A percentile compares a stretch with the other conserved stretches of the same genome.
These are phyloP conservation scores for Myxozyma sirexii DNA, from an alignment of 805 yeast species.

Conservation along the genomic window DNA sequence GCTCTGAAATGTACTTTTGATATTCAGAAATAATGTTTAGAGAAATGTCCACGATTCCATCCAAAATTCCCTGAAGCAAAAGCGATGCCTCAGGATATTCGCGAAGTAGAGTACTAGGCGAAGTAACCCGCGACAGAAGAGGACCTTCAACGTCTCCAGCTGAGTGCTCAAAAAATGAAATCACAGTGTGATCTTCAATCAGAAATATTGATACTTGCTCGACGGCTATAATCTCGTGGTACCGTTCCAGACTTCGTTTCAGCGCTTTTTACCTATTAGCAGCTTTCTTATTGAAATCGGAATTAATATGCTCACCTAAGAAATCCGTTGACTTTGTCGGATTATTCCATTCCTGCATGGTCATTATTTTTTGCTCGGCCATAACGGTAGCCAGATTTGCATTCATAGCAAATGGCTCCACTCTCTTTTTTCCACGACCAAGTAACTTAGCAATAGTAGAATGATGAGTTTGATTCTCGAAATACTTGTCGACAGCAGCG, in stretches of 20 bases:
- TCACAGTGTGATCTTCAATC: constrained; percentile 50
- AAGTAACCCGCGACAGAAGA: constrained; percentile 51
- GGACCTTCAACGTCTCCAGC: constrained; percentile 58
- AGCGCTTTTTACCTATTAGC: too few relatives aligned
- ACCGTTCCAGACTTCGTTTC: constrained; percentile 50
- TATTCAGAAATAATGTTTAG: constrained; percentile 59
- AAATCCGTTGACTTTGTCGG: constrained; percentile 39
- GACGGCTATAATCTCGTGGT: constrained; percentile 53
- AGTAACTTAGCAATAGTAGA: not conserved
- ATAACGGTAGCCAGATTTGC: constrained; percentile 18
- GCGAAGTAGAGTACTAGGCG: constrained; percentile 53
- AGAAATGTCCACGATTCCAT: constrained; percentile 56
- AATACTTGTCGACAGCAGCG: constrained; percentile 22
- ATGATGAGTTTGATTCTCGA: constrained; percentile 7
- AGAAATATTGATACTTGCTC: constrained; percentile 61
- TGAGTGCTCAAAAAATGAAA: constrained; percentile 60
- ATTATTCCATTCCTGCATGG: constrained; percentile 43
- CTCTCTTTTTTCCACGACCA: constrained; percentile 10
- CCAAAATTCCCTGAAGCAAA: constrained; percentile 57
- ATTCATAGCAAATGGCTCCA: constrained; percentile 23
- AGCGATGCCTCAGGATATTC: constrained; percentile 56
- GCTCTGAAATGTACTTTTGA: constrained; percentile 50
- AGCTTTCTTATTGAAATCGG: too few relatives aligned
- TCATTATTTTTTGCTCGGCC: constrained; percentile 35
- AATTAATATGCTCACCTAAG: too few relatives aligned